Evolutionary conservation across 345 rosid species (phyloP).

Genomic region (Lepidium didymum): DNA sequence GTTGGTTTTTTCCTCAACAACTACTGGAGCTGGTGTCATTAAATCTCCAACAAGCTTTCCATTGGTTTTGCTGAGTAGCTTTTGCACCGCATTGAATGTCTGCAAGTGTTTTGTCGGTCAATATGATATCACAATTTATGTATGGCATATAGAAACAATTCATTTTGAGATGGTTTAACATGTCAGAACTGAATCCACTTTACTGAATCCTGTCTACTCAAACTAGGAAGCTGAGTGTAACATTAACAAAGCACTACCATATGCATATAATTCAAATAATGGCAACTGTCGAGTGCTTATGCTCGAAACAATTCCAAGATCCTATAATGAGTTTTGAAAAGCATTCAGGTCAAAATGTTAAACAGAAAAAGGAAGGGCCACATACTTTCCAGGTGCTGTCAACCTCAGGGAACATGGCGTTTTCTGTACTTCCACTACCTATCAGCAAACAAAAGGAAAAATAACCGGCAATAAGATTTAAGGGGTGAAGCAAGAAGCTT

Average conservation of each 20-base stretch:
- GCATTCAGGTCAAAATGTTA: slow-evolving; percentile 18
- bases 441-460: neutral
- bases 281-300: neutral
- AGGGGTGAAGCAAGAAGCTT: slow-evolving; percentile 6
- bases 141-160: neutral
- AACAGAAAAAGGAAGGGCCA: slow-evolving; percentile 22
- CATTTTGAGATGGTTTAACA: neutral
- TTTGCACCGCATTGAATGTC: slow-evolving; percentile 87
- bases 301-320: neutral
- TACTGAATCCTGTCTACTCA: neutral
- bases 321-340: neutral
- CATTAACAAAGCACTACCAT: neutral
- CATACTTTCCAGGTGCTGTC: slow-evolving; percentile 95
- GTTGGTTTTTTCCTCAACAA: slow-evolving; percentile 73
- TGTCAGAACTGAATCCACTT: neutral
- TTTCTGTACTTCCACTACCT: slow-evolving; percentile 63
- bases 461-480: neutral
- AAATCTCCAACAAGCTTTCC: slow-evolving; percentile 80
- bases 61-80: slow-evolving; percentile 75
- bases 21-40: slow-evolving; percentile 86
- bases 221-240: neutral
- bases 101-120: slow-evolving; percentile 29
- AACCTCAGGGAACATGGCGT: slow-evolving; percentile 86
- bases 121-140: neutral
- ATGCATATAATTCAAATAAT: neutral